phyloP scores from a whole-genome alignment of 1,284 basidiomycete genomes.

The Mycena sp. region DNA sequence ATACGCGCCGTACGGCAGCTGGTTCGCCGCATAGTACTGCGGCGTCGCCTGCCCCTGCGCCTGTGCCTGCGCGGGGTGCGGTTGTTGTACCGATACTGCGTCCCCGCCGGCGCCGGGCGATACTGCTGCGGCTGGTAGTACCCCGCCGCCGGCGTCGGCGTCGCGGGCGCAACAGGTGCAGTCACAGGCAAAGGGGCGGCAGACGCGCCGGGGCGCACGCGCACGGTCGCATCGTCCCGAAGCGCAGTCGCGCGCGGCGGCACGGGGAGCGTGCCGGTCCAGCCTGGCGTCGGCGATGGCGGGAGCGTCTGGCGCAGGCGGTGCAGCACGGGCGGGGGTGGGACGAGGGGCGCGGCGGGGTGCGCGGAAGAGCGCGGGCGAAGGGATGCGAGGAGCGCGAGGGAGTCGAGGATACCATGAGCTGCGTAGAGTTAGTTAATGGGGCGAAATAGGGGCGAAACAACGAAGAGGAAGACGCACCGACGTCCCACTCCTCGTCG shows the following conservation, averaged over 20 bases:
- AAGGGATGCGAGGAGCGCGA: constrained; percentile 72
- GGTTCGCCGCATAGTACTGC: constrained; percentile 14
- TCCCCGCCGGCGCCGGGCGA: background rate
- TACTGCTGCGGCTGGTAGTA: constrained; percentile 1
- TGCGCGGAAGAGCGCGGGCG: constrained; percentile 66
- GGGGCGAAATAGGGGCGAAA: constrained; percentile 25
- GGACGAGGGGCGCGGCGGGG: constrained; percentile 58
- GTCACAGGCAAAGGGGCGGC: constrained; percentile 49
- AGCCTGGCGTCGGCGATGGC: constrained; percentile 64
- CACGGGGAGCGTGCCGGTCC: constrained; percentile 78
- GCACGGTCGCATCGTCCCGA: constrained; percentile 76
- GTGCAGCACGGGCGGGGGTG: constrained; percentile 67
- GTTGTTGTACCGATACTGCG: constrained; percentile 18
- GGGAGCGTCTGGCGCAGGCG: constrained; percentile 77
- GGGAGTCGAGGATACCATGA: constrained; percentile 74
- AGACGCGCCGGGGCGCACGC: constrained; percentile 29
- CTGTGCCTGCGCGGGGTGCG: background rate
- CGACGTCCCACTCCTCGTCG: constrained; percentile 83
- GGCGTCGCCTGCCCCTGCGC: background rate
- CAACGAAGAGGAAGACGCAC: constrained; percentile 50
- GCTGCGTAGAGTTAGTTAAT: constrained; percentile 51
- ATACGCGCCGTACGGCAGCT: constrained; percentile 24
- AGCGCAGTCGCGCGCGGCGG: constrained; percentile 49
- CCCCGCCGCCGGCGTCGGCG: background rate
- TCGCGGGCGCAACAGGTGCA: no score